Base-by-base conservation (phyloP, 768 basidiomycete species). In the Amyloporia xantha region DNA sequence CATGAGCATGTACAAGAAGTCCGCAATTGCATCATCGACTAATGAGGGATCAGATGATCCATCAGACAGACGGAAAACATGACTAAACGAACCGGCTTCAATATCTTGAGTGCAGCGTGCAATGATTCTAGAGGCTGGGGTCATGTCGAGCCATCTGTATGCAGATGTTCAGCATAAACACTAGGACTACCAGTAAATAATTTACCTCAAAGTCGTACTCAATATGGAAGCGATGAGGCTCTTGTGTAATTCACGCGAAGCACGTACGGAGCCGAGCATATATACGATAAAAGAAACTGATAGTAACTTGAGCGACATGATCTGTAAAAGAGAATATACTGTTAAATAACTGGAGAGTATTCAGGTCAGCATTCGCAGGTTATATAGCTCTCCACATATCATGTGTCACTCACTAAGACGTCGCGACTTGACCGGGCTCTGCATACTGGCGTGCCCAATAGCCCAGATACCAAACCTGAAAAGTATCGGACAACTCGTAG, bases 41-140 rank as follows among this genome's bases (percentile, higher is more conserved):
- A 40, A 26, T 24, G 33, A 10, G 41, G 26, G 33, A 19, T 15
- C 20, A 47, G 23, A 37, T 21, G 5, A 10, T 4, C 2, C 10
- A 10, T 25, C 26, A 47, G 5, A 4, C n/a, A 21, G 4, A n/a
- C 10, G 17, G 7, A 6, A 33, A 5, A 13, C 38, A 28, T n/a
- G 6, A 43, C n/a, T 15, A 23, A 4, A 44, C 61, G 25, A 48
- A 66, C 66, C 46, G 12, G 65, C 59, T 24, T 64, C 65, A 23
- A 86, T 82, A 59, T 87, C 85, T 49, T 84, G 78, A 1, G 84
- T 86, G 62, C 79, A 79, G 45, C 84, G 72, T 24, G 81, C 67
- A 40, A 86, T 78, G 47, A 88, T 77, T 5, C 85, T 76, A 6
- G 76, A 74, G 0, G 70, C 67, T 1, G 77, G 77, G 4, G 74